phyloP scores from a whole-genome alignment of 2,329 filamentous ascomycete species.

The Xylaria sp. region DNA sequence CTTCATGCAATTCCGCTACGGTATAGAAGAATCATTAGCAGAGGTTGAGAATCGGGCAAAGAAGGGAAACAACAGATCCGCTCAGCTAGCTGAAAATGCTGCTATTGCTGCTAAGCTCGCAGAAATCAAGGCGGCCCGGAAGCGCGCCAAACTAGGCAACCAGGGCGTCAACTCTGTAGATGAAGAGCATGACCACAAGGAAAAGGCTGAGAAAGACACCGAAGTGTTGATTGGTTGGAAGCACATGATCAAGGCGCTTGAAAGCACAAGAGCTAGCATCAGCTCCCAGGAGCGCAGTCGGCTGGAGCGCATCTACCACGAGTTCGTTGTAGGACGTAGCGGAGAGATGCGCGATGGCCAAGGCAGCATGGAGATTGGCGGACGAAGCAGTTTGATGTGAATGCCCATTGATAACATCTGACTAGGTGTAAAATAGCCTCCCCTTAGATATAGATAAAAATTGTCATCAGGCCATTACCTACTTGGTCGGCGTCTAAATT shows the following conservation, averaged over 20 bases:
- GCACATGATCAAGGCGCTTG: slow-evolving; percentile 82
- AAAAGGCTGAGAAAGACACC: slow-evolving; percentile 57
- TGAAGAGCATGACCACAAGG: slow-evolving; percentile 42
- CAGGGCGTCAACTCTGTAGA: slow-evolving; percentile 43
- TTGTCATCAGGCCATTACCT: neutral
- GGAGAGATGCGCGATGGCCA: slow-evolving; percentile 96
- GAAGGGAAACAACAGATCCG: slow-evolving; percentile 61
- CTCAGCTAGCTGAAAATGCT: slow-evolving; percentile 77
- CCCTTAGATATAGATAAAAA: neutral
- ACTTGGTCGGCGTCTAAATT: neutral
- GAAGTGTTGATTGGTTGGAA: slow-evolving; percentile 87
- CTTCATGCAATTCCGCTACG: slow-evolving; percentile 88
- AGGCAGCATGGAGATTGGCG: slow-evolving; percentile 90
- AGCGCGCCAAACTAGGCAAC: slow-evolving; percentile 66
- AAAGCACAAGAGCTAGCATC: slow-evolving; percentile 83
- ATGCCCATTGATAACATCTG: neutral
- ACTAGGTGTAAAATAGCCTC: neutral
- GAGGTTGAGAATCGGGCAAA: slow-evolving; percentile 52
- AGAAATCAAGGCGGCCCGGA: slow-evolving; percentile 77
- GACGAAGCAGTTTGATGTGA: slow-evolving; percentile 92
- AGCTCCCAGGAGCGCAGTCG: slow-evolving; percentile 78
- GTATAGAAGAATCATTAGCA: slow-evolving; percentile 63
- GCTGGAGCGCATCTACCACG: slow-evolving; percentile 83
- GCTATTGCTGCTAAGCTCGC: slow-evolving; percentile 84
- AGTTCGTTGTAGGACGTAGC: slow-evolving; percentile 92